phyloP scores from a whole-genome alignment of 768 basidiomycete genomes.

The Asterophora lycoperdoides region DNA sequence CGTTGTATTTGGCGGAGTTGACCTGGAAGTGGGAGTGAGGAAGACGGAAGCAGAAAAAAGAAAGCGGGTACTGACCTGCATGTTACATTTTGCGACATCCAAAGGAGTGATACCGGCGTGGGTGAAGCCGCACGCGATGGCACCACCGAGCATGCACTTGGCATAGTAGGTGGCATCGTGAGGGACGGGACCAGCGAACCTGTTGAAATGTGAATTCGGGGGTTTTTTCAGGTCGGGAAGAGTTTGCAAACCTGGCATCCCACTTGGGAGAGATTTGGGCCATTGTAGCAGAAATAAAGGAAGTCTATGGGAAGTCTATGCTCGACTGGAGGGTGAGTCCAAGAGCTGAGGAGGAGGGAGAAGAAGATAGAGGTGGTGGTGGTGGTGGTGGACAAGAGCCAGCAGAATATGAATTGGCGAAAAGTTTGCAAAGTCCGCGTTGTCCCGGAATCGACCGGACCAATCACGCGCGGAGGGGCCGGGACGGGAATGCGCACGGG shows the following conservation, averaged over 20 bases:
- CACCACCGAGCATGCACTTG: slow-evolving; percentile 87
- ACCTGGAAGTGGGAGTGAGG: slow-evolving; percentile 42
- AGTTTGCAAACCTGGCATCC: slow-evolving; percentile 67
- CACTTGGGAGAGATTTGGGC: slow-evolving; percentile 55
- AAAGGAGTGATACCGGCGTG: slow-evolving; percentile 86
- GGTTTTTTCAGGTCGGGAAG: too few relatives aligned
- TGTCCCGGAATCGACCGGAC: slow-evolving; percentile 36
- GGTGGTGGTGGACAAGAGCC: slow-evolving; percentile 22
- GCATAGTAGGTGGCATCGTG: slow-evolving; percentile 74
- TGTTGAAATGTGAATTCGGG: slow-evolving; percentile 19
- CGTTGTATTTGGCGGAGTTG: slow-evolving; percentile 69
- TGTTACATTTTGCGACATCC: slow-evolving; percentile 89
- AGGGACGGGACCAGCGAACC: slow-evolving; percentile 67
- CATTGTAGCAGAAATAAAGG: slow-evolving; percentile 40
- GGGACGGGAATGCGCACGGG: neutral
- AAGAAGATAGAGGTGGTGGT: slow-evolving; percentile 22
- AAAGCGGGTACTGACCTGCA: slow-evolving; percentile 56
- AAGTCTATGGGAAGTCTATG: slow-evolving; percentile 21
- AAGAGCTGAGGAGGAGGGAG: slow-evolving; percentile 16
- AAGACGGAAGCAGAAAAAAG: neutral
- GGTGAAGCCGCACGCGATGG: slow-evolving; percentile 81
- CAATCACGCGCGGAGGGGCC: slow-evolving; percentile 30
- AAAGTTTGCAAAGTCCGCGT: slow-evolving; percentile 22
- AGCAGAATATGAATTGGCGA: slow-evolving; percentile 14
- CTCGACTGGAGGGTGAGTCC: too few relatives aligned